Conservation (phyloP, 163 green algal species). For the Prototheca stagnorum region DNA sequence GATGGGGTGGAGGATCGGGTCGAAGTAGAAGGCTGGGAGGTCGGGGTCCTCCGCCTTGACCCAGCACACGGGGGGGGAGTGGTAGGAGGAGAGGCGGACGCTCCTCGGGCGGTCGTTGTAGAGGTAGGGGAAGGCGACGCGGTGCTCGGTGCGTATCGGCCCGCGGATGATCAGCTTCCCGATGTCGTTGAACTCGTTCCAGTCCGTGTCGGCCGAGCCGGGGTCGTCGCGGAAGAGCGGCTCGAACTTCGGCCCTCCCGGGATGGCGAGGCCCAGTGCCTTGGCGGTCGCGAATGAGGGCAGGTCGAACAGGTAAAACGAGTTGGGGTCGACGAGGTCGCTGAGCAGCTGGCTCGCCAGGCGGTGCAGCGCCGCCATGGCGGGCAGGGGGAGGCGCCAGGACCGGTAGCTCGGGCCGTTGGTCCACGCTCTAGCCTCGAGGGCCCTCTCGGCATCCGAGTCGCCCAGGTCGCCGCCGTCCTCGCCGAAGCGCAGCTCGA, state of each 20-base stretch:
- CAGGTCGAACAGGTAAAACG: constrained; percentile 98
- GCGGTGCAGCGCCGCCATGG: constrained; percentile 83
- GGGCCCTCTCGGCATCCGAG: constrained; percentile 55
- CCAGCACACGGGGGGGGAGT: constrained; percentile 93
- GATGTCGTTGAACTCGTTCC: constrained; percentile 99
- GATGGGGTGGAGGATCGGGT: constrained; percentile 98
- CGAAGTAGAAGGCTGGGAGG: constrained; percentile 97
- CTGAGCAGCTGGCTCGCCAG: constrained; percentile 64
- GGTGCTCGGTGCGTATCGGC: constrained; percentile 96
- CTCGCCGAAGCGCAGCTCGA: constrained; percentile 86
- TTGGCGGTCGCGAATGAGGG: constrained; percentile 85
- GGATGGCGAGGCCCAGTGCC: constrained; percentile 94
- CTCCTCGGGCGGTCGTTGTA: constrained; percentile 98
- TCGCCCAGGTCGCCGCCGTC: too few relatives aligned
- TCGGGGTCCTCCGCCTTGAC: constrained; percentile 98
- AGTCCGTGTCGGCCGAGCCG: constrained; percentile 73
- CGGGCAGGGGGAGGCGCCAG: constrained; percentile 88
- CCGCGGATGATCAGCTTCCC: constrained; percentile 99
- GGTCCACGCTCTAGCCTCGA: too few relatives aligned
- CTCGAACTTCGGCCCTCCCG: constrained; percentile 97
- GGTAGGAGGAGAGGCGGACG: constrained; percentile 77
- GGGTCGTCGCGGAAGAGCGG: constrained; percentile 78
- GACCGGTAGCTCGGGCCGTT: constrained; percentile 85
- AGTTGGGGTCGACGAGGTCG: constrained; percentile 95
- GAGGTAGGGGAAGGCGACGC: constrained; percentile 93